A percentile compares a stretch with the other conserved stretches of the same genome.
These are phyloP conservation scores for Aspergillus sclerotiicarbonarius DNA, from an alignment of 495 filamentous ascomycete genomes.

Conservation along the genomic window DNA sequence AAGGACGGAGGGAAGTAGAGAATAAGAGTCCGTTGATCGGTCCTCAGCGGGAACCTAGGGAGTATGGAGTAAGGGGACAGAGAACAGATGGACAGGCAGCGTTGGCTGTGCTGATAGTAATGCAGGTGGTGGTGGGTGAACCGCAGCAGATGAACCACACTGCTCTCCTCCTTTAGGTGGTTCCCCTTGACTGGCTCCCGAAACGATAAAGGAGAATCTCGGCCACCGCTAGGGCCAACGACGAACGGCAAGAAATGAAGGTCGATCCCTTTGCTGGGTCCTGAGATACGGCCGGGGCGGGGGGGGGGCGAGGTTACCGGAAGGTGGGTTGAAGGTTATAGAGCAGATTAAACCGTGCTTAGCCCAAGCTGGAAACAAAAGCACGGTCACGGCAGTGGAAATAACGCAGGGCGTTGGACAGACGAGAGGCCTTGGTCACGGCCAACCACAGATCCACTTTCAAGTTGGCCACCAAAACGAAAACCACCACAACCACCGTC, in stretches of 20 bases:
- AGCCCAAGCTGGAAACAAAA: constrained; percentile 23
- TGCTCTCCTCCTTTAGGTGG: constrained; percentile 7
- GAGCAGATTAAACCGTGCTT: constrained; percentile 28
- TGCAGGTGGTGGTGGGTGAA: constrained; percentile 2
- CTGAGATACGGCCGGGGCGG: constrained; percentile 16
- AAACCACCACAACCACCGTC: constrained; percentile 3
- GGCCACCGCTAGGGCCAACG: constrained; percentile 18
- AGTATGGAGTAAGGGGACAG: neutral
- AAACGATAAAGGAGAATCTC: constrained; percentile 18
- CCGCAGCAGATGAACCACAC: constrained; percentile 11
- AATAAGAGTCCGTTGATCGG: constrained; percentile 8
- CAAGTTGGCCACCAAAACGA: constrained; percentile 20
- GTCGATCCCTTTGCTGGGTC: constrained; percentile 26
- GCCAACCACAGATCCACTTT: constrained; percentile 22
- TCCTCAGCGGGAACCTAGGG: neutral
- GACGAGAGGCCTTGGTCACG: constrained; percentile 18
- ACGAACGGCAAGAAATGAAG: constrained; percentile 21
- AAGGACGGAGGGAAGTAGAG: constrained; percentile 5
- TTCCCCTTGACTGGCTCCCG: constrained; percentile 5
- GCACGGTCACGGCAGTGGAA: constrained; percentile 22
- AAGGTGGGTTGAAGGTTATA: constrained; percentile 21
- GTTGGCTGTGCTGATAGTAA: constrained; percentile 1
- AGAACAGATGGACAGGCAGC: neutral
- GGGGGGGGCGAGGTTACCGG: constrained; percentile 13
- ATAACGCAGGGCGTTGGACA: constrained; percentile 18